A percentile compares a stretch with the other conserved stretches of the same genome.
Evolutionary conservation across 768 basidiomycete genomes (phyloP).

Genomic region (Sutorius australiensis): DNA sequence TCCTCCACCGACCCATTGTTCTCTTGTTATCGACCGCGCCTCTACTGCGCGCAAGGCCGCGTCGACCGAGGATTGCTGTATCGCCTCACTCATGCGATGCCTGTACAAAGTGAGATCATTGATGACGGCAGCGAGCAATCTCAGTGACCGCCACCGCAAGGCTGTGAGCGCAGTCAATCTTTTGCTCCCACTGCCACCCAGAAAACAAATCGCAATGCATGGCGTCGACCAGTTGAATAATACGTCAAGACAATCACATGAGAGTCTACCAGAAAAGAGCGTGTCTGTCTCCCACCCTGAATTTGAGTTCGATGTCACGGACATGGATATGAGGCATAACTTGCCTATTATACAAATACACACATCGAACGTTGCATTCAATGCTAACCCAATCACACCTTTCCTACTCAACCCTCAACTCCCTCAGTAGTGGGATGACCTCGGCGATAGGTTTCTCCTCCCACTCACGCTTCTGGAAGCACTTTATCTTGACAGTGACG

Average conservation of each 20-base stretch:
- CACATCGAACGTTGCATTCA: background rate
- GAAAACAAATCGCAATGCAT: background rate
- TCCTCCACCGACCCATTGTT: background rate
- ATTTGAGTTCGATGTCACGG: background rate
- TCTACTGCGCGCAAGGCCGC: conserved; percentile 7
- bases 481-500: conserved; percentile 14
- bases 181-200: background rate
- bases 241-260: conserved; percentile 5
- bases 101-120: background rate
- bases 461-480: conserved; percentile 13
- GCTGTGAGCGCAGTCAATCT: conserved; percentile 10
- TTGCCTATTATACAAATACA: background rate
- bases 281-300: background rate
- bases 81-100: background rate
- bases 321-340: background rate
- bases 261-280: background rate
- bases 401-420: conserved; percentile 19
- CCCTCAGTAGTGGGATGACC: conserved; percentile 29
- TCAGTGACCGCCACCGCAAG: background rate
- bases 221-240: background rate
- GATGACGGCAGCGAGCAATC: conserved; percentile 14
- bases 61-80: conserved; percentile 15
- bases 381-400: background rate
- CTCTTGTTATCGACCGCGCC: background rate
- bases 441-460: conserved; percentile 24